A percentile compares a stretch with the other conserved stretches of the same genome.
These are phyloP conservation scores for Suillus alpinus DNA, from an alignment of 768 basidiomycete species.

Conservation along the genomic window DNA sequence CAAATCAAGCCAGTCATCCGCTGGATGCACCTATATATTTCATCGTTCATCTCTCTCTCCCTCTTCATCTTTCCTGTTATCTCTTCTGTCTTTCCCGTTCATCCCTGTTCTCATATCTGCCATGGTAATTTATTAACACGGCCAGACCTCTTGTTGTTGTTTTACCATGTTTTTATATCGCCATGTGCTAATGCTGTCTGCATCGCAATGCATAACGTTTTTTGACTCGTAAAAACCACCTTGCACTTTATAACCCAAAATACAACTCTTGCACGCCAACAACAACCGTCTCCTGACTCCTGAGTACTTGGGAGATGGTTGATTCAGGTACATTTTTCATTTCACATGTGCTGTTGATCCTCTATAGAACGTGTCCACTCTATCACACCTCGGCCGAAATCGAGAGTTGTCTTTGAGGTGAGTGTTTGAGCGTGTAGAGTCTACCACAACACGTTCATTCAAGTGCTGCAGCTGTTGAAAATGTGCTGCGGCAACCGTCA, in stretches of 20 bases:
- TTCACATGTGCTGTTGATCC: not conserved
- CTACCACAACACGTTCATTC: not conserved
- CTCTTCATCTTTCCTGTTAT: not conserved
- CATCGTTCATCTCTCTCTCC: not conserved
- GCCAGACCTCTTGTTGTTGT: not conserved
- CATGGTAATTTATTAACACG: constrained; percentile 4
- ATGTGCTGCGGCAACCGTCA: not conserved
- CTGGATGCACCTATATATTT: not conserved
- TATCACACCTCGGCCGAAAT: not conserved
- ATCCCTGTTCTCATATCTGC: not conserved
- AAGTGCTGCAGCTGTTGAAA: not conserved
- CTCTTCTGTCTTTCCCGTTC: not conserved
- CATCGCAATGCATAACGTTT: not conserved
- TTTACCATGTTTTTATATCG: not conserved
- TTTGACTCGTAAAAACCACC: not conserved
- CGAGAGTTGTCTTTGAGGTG: not conserved
- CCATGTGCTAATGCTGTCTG: not conserved
- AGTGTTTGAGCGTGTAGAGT: not conserved
- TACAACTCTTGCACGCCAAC: not conserved
- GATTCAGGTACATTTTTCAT: not conserved
- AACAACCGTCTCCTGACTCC: not conserved
- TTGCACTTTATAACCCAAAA: not conserved
- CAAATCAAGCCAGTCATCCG: not conserved
- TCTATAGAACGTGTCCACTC: not conserved
- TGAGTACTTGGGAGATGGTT: not conserved